Base-by-base conservation (phyloP, 1,139 yeast genomes). In the Eremothecium sinecaudum region DNA sequence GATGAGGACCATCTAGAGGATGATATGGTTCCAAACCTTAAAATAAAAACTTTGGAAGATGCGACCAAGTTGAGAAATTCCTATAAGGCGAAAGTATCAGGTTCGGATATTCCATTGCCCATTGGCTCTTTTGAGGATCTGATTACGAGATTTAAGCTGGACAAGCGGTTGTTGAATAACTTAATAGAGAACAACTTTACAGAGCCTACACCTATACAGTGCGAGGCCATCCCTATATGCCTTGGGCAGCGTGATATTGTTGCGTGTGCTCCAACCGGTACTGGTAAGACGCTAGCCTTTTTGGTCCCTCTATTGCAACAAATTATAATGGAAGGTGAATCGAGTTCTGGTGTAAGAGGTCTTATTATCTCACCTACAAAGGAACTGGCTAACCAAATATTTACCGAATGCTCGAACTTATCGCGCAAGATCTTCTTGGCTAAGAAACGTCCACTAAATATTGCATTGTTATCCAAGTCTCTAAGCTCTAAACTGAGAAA, bases 181-280 rank as follows among this genome's bases (percentile, higher is more conserved):
- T 62, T 90, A 40, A 64, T 78, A 18, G 71, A 71, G 12, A 71
- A 77, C 33, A 81, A 77, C 36, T 87, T 86, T 51, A 69, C 75
- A 3, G 82, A 75, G 42, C 98, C 98, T 5, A 90, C 98, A 0
- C 76, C 96, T 2, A 81, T 90, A 46, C 98, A 90, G 62, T 73
- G 87, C 46, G 94, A 84, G 56, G 71, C 83, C 2, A 76, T 86
- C 24, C 94, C 95, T 1, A 63, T 74, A 13, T 62, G 82, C 21
- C 62, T 82, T 33, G 64, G 69, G 33, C 67, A 65, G 17, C 69
- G 90, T 40, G 94, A 84, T 51, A 53, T 84, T 31, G 65, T 84
- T 37, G 93, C 92, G 1, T 81, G 94, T 65, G 94, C 95, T 0
- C 95, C 94, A 26, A 84, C 95, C 0, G 95, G 95, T 46, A 80